These are phyloP conservation scores for Silene coronaria DNA, from an alignment of 179 eudicot genomes.

Conservation along the genomic window DNA sequence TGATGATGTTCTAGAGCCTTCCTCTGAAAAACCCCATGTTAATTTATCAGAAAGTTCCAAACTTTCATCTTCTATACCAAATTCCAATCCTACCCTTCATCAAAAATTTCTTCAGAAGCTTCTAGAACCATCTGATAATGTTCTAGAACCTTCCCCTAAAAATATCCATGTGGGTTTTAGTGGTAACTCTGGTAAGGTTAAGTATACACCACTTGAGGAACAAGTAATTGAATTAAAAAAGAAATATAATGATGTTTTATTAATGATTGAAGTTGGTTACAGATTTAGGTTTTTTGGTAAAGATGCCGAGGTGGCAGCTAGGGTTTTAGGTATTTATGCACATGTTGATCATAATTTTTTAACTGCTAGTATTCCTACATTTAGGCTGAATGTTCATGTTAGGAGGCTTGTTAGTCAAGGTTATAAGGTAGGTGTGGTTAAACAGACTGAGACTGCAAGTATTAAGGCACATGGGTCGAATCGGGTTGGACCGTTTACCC, in stretches of 20 bases:
- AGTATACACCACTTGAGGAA: constrained; percentile 80
- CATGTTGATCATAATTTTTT: constrained; percentile 83
- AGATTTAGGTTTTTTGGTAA: constrained; percentile 73
- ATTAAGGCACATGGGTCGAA: constrained; percentile 91
- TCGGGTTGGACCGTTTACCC: constrained; percentile 64
- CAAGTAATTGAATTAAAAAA: constrained; percentile 75
- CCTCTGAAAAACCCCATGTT: constrained; percentile 22
- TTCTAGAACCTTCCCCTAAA: constrained; percentile 46
- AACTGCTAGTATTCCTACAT: constrained; percentile 93
- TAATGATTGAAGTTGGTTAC: constrained; percentile 92
- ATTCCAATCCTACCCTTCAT: constrained; percentile 36
- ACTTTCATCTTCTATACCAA: constrained; percentile 28
- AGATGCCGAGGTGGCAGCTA: constrained; percentile 89
- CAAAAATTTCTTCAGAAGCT: constrained; percentile 41
- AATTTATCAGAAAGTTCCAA: constrained; percentile 32
- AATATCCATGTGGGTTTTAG: constrained; percentile 10
- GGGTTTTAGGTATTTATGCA: constrained; percentile 71
- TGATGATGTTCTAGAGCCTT: constrained; percentile 47
- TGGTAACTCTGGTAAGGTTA: constrained; percentile 29
- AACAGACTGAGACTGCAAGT: constrained; percentile 80
- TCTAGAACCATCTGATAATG: constrained; percentile 37
- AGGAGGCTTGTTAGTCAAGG: constrained; percentile 92
- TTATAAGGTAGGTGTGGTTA: constrained; percentile 89
- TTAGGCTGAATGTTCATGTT: constrained; percentile 77
- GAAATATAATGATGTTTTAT: constrained; percentile 69